phyloP scores from a whole-genome alignment of 2,329 filamentous ascomycete species.

The Aspergillus ibericus region DNA sequence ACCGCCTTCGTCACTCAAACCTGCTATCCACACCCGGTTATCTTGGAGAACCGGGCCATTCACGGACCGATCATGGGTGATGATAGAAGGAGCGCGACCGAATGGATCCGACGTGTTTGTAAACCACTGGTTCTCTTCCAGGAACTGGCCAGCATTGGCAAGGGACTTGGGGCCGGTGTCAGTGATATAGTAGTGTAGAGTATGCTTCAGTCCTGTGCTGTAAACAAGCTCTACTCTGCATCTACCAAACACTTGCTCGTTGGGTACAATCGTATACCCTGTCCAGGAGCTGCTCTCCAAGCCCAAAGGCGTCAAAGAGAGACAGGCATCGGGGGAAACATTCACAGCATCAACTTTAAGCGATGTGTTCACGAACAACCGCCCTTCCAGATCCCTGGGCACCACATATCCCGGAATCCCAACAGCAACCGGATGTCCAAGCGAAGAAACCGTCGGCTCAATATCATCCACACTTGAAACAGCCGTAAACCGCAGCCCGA shows the following conservation, averaged over 20 bases:
- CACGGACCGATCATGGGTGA: constrained; percentile 53
- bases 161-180: constrained; percentile 49
- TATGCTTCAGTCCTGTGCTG: constrained; percentile 50
- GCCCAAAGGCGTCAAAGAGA: background rate
- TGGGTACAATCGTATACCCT: constrained; percentile 43
- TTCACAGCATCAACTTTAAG: background rate
- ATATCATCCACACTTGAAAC: constrained; percentile 44
- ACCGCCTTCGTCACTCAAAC: constrained; percentile 61
- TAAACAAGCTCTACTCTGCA: constrained; percentile 52
- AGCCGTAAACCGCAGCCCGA: constrained; percentile 55
- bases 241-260: constrained; percentile 51
- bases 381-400: constrained; percentile 48
- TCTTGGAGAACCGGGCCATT: constrained; percentile 45
- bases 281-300: constrained; percentile 11
- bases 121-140: constrained; percentile 57
- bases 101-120: constrained; percentile 56
- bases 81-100: constrained; percentile 54
- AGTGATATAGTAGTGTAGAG: constrained; percentile 58
- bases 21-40: constrained; percentile 58
- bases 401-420: constrained; percentile 52
- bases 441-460: constrained; percentile 48
- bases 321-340: background rate
- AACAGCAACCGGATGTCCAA: constrained; percentile 36
- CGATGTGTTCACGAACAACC: constrained; percentile 43
- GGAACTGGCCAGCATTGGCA: constrained; percentile 52